Evolutionary conservation across 805 yeast species (phyloP).

Genomic region (Yamadazyma takamatsuzukensis): DNA sequence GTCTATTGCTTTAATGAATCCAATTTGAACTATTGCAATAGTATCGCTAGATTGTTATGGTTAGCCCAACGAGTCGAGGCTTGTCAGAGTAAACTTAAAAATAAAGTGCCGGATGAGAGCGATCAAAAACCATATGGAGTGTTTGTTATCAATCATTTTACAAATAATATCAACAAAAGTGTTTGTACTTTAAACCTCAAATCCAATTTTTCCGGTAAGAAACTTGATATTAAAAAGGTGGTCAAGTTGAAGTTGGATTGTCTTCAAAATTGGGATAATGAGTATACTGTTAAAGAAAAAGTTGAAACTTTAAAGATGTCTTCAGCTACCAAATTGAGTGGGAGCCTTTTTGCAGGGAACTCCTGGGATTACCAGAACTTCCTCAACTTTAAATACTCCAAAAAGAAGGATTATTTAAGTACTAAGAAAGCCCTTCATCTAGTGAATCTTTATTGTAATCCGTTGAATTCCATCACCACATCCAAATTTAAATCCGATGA

Average conservation of each 20-base stretch:
- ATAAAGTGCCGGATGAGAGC: too few species aligned
- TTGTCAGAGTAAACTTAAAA: too few species aligned
- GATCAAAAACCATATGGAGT: too few species aligned
- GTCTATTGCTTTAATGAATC: constrained; percentile 59
- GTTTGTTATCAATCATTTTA: too few species aligned
- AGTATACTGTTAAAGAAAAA: constrained; percentile 68
- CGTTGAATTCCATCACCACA: constrained; percentile 48
- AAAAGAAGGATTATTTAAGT: constrained; percentile 6
- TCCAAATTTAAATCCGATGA: constrained; percentile 21
- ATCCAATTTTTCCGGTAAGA: constrained; percentile 6
- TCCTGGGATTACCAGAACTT: constrained; percentile 60
- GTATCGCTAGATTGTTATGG: constrained; percentile 32
- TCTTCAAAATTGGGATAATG: constrained; percentile 53
- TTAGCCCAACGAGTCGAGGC: constrained; percentile 33
- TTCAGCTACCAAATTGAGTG: constrained; percentile 57
- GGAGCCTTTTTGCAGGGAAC: constrained; percentile 79
- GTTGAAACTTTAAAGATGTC: constrained; percentile 85
- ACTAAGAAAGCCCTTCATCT: constrained; percentile 6
- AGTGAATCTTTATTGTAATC: constrained; percentile 39
- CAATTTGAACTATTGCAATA: constrained; percentile 8
- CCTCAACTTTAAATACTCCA: constrained; percentile 14
- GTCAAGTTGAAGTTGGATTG: constrained; percentile 8
- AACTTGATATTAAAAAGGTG: constrained; percentile 9
- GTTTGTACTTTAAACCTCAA: constrained; percentile 5
- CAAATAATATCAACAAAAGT: too few species aligned